A percentile compares a stretch with the other conserved stretches of the same genome.
phyloP scores from a whole-genome alignment of 441 rosid genomes.

The Pelargonium citronellum region DNA sequence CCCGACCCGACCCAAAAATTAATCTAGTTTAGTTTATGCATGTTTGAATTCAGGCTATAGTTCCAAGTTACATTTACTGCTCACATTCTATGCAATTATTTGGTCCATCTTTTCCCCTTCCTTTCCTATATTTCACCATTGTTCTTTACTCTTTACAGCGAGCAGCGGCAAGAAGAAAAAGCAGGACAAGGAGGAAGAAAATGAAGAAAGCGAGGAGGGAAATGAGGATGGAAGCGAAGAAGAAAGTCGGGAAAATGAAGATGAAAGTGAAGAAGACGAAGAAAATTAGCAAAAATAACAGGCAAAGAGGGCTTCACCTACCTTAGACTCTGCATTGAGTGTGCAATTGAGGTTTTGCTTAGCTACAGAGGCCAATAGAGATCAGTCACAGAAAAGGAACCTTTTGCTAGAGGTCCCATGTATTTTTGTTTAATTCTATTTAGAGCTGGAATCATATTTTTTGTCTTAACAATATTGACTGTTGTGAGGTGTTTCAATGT shows the following conservation, averaged over 20 bases:
- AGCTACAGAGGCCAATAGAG: no score
- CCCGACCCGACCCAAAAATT: no score
- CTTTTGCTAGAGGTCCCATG: no score
- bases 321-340: neutral
- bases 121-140: neutral
- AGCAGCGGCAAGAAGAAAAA: constrained; percentile 23
- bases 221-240: constrained; percentile 12
- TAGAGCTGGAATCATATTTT: no score
- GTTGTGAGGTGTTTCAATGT: no score
- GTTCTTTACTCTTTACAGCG: constrained; percentile 22
- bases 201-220: neutral
- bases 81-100: neutral
- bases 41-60: neutral
- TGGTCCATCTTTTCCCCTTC: neutral
- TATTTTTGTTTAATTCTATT: no score
- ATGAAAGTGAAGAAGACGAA: constrained; percentile 22
- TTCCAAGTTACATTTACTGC: neutral
- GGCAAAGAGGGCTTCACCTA: no score
- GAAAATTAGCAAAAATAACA: constrained; percentile 11
- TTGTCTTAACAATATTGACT: no score
- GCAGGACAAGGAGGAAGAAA: constrained; percentile 20
- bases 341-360: neutral
- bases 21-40: neutral
- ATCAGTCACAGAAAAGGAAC: no score
- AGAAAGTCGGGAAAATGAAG: constrained; percentile 13